These are phyloP conservation scores for Chaetomium sp. DNA, from an alignment of 2,329 filamentous ascomycete species.

Conservation along the genomic window DNA sequence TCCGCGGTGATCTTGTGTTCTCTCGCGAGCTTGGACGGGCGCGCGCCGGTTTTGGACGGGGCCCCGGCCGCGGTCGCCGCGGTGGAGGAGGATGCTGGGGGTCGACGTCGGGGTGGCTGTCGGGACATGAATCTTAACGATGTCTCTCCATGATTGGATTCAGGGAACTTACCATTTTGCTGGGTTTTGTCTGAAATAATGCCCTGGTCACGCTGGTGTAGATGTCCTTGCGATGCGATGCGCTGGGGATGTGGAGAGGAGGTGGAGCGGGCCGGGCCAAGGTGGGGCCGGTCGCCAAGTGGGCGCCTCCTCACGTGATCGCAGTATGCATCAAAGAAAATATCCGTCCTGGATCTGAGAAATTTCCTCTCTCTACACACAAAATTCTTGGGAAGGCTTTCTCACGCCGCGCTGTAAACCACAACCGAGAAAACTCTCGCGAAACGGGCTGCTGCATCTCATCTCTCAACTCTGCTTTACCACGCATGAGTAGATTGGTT, in stretches of 20 bases:
- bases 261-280: neutral
- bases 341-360: neutral
- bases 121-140: too few relatives aligned
- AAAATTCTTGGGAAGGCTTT: neutral
- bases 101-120: conserved; percentile 50
- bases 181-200: neutral
- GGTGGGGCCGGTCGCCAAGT: conserved; percentile 12
- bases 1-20: conserved; percentile 79
- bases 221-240: conserved; percentile 2
- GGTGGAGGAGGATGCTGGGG: conserved; percentile 25
- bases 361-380: conserved; percentile 1
- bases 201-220: neutral
- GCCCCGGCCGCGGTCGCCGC: conserved; percentile 18
- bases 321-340: neutral
- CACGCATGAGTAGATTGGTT: neutral
- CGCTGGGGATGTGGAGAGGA: neutral
- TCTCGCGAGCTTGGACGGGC: conserved; percentile 83
- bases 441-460: neutral
- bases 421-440: too few relatives aligned
- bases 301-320: conserved; percentile 20
- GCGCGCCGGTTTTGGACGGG: conserved; percentile 31
- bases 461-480: neutral
- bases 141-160: too few relatives aligned
- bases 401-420: neutral
- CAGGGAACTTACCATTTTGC: neutral